Evolutionary conservation across 352 stramenopile genomes (phyloP).

Genomic region (Globisporangium alternatum): DNA sequence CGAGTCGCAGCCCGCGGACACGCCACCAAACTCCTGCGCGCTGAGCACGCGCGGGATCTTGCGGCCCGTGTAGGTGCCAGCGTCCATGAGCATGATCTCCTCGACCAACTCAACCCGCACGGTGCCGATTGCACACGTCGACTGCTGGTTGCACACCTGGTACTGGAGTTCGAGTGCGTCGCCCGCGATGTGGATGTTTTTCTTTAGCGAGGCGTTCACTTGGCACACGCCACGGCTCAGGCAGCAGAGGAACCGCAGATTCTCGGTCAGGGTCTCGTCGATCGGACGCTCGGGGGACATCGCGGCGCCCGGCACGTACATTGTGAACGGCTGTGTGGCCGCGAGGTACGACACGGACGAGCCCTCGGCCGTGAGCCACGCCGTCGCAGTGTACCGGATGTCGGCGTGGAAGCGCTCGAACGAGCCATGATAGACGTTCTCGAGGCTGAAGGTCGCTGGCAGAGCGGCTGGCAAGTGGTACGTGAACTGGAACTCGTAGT

Average conservation of each 20-base stretch:
- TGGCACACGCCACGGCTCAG: slow-evolving; percentile 8
- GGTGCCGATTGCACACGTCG: not conserved
- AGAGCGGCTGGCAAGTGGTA: slow-evolving; percentile 13
- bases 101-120: slow-evolving; percentile 16
- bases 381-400: slow-evolving; percentile 14
- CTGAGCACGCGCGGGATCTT: slow-evolving; percentile 6
- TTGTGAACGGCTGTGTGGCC: slow-evolving; percentile 11
- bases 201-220: slow-evolving; percentile 1
- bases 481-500: slow-evolving; percentile 20
- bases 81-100: slow-evolving; percentile 12
- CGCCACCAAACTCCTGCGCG: slow-evolving; percentile 10
- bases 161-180: slow-evolving; percentile 14
- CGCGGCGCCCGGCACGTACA: slow-evolving; percentile 9
- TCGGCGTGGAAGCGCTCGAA: slow-evolving; percentile 15
- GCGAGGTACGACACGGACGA: slow-evolving; percentile 13
- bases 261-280: slow-evolving; percentile 8
- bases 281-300: slow-evolving; percentile 1
- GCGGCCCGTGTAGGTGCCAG: slow-evolving; percentile 8
- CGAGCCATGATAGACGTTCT: slow-evolving; percentile 16
- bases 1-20: slow-evolving; percentile 1
- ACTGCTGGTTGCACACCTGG: slow-evolving; percentile 13
- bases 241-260: slow-evolving; percentile 17
- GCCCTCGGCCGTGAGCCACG: slow-evolving; percentile 18
- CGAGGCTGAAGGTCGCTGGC: slow-evolving; percentile 13
- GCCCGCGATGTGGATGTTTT: slow-evolving; percentile 9